Evolutionary conservation across 2,329 filamentous ascomycete genomes (phyloP).

Genomic region (Leptographium lundbergii): DNA sequence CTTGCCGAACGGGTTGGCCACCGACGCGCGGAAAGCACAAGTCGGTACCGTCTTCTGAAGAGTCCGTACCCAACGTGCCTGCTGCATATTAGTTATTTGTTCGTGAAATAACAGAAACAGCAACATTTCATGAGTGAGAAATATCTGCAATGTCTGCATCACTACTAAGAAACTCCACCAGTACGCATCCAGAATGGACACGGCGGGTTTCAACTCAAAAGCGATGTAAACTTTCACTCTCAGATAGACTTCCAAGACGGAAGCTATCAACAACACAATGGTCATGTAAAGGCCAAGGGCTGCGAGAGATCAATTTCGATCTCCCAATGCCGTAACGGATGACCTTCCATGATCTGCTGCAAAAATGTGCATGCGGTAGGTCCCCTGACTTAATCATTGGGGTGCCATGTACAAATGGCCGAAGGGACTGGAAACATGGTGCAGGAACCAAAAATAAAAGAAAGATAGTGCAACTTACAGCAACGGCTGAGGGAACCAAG

Average conservation of each 20-base stretch:
- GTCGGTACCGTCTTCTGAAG: slow-evolving; percentile 89
- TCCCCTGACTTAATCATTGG: slow-evolving; percentile 81
- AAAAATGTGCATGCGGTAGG: slow-evolving; percentile 39
- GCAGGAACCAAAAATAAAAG: slow-evolving; percentile 6
- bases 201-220: slow-evolving; percentile 92
- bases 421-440: slow-evolving; percentile 13
- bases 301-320: slow-evolving; percentile 62
- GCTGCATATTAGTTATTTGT: slow-evolving; percentile 14
- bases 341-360: slow-evolving; percentile 55
- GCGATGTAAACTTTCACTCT: slow-evolving; percentile 64
- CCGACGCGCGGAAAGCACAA: slow-evolving; percentile 83
- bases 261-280: slow-evolving; percentile 57
- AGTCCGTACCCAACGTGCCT: slow-evolving; percentile 87
- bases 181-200: slow-evolving; percentile 36
- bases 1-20: slow-evolving; percentile 95
- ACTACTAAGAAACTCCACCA: slow-evolving; percentile 96
- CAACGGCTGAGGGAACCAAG: slow-evolving; percentile 80
- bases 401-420: slow-evolving; percentile 21
- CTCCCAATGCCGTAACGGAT: slow-evolving; percentile 99
- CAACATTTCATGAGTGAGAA: background rate
- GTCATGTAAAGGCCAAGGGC: slow-evolving; percentile 47
- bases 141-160: slow-evolving; percentile 57
- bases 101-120: slow-evolving; percentile 16
- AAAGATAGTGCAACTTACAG: slow-evolving; percentile 58
- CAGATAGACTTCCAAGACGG: slow-evolving; percentile 84